Percentiles rank a stretch among this genome's conserved stretches.
Conservation (phyloP, 2,329 filamentous ascomycete genomes). For the Amauroascus verrucosus region DNA sequence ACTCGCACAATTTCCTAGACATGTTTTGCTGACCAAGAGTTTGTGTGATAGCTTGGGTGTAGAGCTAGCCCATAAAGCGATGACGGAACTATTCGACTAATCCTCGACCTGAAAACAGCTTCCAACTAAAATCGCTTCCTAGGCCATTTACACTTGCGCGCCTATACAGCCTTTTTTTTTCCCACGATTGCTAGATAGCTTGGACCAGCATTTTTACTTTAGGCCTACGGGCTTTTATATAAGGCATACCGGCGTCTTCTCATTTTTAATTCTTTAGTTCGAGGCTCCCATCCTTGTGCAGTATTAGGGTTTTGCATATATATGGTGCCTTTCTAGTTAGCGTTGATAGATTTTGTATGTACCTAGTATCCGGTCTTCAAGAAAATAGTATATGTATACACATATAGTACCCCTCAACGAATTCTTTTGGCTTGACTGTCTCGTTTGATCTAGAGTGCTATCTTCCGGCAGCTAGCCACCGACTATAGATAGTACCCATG, state of each 20-base stretch:
- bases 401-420: too few species aligned
- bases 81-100: conserved; percentile 39
- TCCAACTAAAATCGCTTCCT: neutral
- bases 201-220: too few species aligned
- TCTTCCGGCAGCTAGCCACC: too few species aligned
- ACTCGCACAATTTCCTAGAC: neutral
- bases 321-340: neutral
- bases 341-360: neutral
- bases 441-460: too few species aligned
- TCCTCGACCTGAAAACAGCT: neutral
- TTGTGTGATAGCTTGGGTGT: conserved; percentile 34
- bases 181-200: neutral
- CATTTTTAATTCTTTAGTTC: neutral
- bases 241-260: neutral
- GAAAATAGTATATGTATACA: too few species aligned
- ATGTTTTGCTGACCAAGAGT: conserved; percentile 13
- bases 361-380: too few species aligned
- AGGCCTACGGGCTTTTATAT: too few species aligned
- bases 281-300: too few species aligned
- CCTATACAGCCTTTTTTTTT: neutral
- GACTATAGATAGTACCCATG: too few species aligned
- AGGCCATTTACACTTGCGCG: neutral
- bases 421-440: too few species aligned
- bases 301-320: neutral
- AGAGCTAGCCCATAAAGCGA: conserved; percentile 42